Conservation (phyloP, 805 yeast species). For the Myxozyma sirexii region DNA sequence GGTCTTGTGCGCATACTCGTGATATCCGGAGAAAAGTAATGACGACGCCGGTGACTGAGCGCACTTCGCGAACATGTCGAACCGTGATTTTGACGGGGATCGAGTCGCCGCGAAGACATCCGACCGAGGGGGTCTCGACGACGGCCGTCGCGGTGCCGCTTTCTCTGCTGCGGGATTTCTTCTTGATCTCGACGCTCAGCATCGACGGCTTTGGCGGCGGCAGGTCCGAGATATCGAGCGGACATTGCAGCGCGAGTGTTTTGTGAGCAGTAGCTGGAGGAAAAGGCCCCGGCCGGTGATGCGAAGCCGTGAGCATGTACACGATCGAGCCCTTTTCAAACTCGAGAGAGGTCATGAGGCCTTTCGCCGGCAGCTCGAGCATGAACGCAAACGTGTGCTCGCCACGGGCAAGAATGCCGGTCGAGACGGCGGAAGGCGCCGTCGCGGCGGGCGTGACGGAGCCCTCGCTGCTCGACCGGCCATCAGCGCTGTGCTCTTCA, state of each 20-base stretch:
- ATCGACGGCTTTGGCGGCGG: constrained; percentile 69
- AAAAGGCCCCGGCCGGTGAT: constrained; percentile 36
- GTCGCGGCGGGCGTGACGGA: background rate
- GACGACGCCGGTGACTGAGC: constrained; percentile 71
- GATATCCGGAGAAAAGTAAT: constrained; percentile 81
- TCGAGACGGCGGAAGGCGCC: background rate
- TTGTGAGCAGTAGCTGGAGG: constrained; percentile 52
- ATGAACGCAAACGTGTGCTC: constrained; percentile 87
- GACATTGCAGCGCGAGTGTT: constrained; percentile 63
- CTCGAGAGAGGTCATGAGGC: constrained; percentile 71
- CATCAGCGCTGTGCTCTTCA: no score
- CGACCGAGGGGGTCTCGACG: constrained; percentile 59
- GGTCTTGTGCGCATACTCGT: constrained; percentile 61
- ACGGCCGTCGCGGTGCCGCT: constrained; percentile 45
- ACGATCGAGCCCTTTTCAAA: constrained; percentile 85
- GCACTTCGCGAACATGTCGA: constrained; percentile 69
- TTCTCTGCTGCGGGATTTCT: constrained; percentile 43
- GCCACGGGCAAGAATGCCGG: constrained; percentile 49
- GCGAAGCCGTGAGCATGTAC: constrained; percentile 58
- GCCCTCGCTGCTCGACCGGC: background rate
- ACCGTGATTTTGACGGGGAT: constrained; percentile 71
- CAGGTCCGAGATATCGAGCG: constrained; percentile 69
- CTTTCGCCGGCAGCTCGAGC: constrained; percentile 73
- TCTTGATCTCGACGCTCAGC: constrained; percentile 59
- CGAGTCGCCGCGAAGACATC: constrained; percentile 76